These are phyloP conservation scores for Penicillium oxalicum DNA, from an alignment of 2,329 filamentous ascomycete genomes.

Conservation along the genomic window DNA sequence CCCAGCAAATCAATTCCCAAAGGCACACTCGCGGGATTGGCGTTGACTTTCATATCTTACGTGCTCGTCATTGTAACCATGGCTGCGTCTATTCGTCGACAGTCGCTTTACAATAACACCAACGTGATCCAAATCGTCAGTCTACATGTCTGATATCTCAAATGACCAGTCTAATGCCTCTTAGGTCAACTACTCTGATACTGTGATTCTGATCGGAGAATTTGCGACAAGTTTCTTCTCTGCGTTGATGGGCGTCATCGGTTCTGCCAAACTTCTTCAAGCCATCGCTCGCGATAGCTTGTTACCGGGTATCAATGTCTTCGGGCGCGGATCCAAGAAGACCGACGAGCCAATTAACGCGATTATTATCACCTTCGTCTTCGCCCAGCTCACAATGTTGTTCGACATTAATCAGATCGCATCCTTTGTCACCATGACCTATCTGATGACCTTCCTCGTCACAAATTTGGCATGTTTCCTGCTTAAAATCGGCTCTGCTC, in stretches of 20 bases:
- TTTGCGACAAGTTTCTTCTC: slow-evolving; percentile 80
- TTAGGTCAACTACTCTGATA: slow-evolving; percentile 66
- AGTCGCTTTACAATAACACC: slow-evolving; percentile 65
- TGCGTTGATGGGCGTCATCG: slow-evolving; percentile 79
- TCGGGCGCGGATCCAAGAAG: slow-evolving; percentile 66
- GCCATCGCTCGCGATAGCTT: slow-evolving; percentile 74
- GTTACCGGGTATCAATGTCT: slow-evolving; percentile 67
- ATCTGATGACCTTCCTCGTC: slow-evolving; percentile 85
- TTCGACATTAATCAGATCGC: slow-evolving; percentile 84
- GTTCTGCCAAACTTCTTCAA: slow-evolving; percentile 76
- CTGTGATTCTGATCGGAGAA: slow-evolving; percentile 72
- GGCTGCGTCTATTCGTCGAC: slow-evolving; percentile 67
- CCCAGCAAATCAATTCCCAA: slow-evolving; percentile 79
- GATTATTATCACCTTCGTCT: slow-evolving; percentile 66
- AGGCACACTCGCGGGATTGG: slow-evolving; percentile 73
- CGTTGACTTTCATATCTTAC: slow-evolving; percentile 70
- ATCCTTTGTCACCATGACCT: slow-evolving; percentile 84
- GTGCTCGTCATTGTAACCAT: slow-evolving; percentile 70
- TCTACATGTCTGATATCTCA: neutral
- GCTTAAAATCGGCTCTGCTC: slow-evolving; percentile 77
- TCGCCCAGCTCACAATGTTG: slow-evolving; percentile 74
- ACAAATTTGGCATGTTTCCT: slow-evolving; percentile 85
- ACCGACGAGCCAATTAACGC: slow-evolving; percentile 71
- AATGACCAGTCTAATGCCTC: slow-evolving; percentile 6
- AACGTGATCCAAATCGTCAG: slow-evolving; percentile 70